These are phyloP conservation scores for Ustilago shanxiensis DNA, from an alignment of 1,284 basidiomycete genomes.

Conservation along the genomic window DNA sequence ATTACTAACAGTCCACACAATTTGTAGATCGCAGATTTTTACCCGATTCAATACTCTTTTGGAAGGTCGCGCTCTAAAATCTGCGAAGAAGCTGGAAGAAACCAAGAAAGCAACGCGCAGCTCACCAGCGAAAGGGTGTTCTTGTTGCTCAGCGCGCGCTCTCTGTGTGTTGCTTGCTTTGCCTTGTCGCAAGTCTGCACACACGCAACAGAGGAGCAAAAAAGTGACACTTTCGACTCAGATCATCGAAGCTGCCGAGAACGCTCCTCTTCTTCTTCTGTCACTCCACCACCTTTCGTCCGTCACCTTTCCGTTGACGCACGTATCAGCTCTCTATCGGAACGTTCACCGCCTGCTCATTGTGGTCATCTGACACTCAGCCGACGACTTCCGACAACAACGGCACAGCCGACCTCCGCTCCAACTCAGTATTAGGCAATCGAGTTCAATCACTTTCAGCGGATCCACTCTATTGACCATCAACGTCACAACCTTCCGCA, in stretches of 20 bases:
- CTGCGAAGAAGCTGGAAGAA: slow-evolving; percentile 50
- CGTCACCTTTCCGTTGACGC: neutral
- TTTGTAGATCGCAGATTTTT: neutral
- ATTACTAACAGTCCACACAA: too few species aligned
- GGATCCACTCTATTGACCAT: too few species aligned
- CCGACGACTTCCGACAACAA: slow-evolving; percentile 8
- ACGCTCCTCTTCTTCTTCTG: slow-evolving; percentile 1
- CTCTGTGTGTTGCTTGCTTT: slow-evolving; percentile 4
- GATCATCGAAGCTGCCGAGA: slow-evolving; percentile 3
- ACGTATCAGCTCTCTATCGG: slow-evolving; percentile 10
- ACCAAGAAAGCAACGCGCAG: slow-evolving; percentile 23
- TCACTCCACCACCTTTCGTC: slow-evolving; percentile 4
- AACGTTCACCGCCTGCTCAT: slow-evolving; percentile 1
- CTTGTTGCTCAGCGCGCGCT: slow-evolving; percentile 11
- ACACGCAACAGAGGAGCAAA: neutral
- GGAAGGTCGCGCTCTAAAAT: slow-evolving; percentile 1
- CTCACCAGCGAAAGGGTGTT: neutral
- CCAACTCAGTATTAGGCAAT: neutral
- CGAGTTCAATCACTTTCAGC: neutral
- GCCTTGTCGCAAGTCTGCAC: neutral
- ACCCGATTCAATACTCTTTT: neutral
- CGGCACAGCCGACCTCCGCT: neutral
- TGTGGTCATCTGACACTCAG: slow-evolving; percentile 2
- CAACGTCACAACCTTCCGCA: neutral
- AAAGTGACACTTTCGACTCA: slow-evolving; percentile 32